Evolutionary conservation across 108 stramenopile genomes (phyloP), one percentile per base, ranked within the genome.

Genomic region (Mediolabrus comicus): DNA sequence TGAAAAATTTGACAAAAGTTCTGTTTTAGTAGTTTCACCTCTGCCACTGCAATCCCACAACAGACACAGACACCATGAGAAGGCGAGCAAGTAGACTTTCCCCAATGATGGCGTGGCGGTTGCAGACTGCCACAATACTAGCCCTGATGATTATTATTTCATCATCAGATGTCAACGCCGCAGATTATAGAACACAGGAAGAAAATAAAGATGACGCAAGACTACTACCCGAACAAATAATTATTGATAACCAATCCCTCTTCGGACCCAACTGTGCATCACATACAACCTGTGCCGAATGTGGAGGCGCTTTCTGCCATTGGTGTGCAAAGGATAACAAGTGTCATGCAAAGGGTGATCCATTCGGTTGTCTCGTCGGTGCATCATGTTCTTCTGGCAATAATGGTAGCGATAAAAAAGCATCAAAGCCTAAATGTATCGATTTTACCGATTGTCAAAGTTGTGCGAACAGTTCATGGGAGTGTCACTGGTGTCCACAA

Each of bases 241-340:
- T 3, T 22, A 43, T 1, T 14, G 19, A 17, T n/a, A 49, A 22
- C 22, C 7, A 49, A 49, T 49, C 46, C 46, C 22, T 49, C 6
- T 8, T 46, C 43, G 43, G 43, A 7, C 46, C 46, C 46, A 22
- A 72, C 33, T 93, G 92, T 60, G 62, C 85, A 27, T n/a, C 82
- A n/a, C 88, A 90, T 36, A 70, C 65, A 22, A 82, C 72, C 36
- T 94, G 90, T 73, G 39, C 67, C 32, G 81, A 82, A 24, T 94
- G 90, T 61, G 80, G 74, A n/a, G 36, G 72, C 38, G 53, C 73
- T 1, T 17, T 43, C 32, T 94, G 92, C 54, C 92, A 94, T 66
- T 94, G 87, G 88, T 94, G 92, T 59, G 84, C 74, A n/a, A 65
- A 77, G 33, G 90, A 91, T 67, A 82, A 88, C 67, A 74, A 83